phyloP scores from a whole-genome alignment of 2,329 filamentous ascomycete species.

The Aspergillus oerlinghausenensis region DNA sequence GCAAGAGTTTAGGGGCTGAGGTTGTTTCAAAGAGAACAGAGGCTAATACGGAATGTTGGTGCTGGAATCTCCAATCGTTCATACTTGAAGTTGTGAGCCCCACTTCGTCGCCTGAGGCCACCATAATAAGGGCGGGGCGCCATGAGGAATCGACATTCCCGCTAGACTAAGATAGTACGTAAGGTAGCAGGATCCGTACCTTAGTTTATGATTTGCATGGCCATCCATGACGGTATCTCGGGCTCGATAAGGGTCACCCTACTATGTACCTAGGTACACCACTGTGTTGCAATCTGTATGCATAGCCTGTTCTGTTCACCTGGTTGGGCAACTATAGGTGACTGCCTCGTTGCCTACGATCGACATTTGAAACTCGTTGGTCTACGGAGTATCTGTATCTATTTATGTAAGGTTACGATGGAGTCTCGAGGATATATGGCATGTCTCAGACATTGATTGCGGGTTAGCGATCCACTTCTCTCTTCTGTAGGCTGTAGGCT shows the following conservation, averaged over 20 bases:
- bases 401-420: not conserved
- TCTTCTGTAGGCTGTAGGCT: not conserved
- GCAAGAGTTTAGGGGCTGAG: not conserved
- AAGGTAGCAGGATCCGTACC: not conserved
- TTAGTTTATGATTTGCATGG: too few relatives aligned
- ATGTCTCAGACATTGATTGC: not conserved
- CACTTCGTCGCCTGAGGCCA: conserved; percentile 17
- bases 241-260: not conserved
- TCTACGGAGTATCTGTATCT: not conserved
- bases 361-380: not conserved
- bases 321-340: not conserved
- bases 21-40: not conserved
- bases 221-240: too few relatives aligned
- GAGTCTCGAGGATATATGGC: not conserved
- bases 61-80: not conserved
- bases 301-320: not conserved
- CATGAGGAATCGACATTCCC: conserved; percentile 1
- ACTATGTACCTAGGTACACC: not conserved
- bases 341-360: too few relatives aligned
- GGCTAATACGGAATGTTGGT: not conserved
- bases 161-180: not conserved
- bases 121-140: conserved; percentile 12
- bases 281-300: too few relatives aligned
- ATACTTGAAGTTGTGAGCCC: conserved; percentile 14
- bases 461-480: too few relatives aligned